Percentiles rank a stretch among this genome's conserved stretches.
phyloP scores from a whole-genome alignment of 306 rosid genomes.

The Trifolium fragiferum region DNA sequence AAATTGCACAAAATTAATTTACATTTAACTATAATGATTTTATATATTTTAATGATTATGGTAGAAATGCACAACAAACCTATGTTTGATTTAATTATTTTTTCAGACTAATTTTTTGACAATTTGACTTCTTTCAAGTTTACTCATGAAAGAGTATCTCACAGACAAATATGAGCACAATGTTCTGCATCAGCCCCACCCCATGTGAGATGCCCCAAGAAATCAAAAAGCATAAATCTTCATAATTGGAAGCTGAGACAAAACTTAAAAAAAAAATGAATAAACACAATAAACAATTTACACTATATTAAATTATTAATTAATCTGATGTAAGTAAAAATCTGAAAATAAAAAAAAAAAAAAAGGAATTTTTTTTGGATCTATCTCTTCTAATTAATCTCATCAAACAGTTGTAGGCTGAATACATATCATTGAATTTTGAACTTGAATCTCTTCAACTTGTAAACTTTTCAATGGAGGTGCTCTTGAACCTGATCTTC shows the following conservation, averaged over 20 bases:
- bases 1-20: too few species aligned
- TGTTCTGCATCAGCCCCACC: conserved; percentile 35
- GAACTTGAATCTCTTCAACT: conserved; percentile 64
- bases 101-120: not conserved
- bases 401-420: conserved; percentile 68
- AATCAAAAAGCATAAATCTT: conserved; percentile 30
- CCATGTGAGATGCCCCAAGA: conserved; percentile 37
- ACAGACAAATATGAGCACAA: conserved; percentile 28
- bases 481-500: conserved; percentile 65
- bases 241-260: not conserved
- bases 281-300: conserved; percentile 32
- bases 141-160: not conserved
- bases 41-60: not conserved
- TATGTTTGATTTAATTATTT: not conserved
- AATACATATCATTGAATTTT: conserved; percentile 49
- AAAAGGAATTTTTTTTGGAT: conserved; percentile 11
- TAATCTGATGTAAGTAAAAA: conserved; percentile 8
- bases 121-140: conserved; percentile 29
- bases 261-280: not conserved
- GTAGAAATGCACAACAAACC: not conserved
- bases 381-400: conserved; percentile 1
- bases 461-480: conserved; percentile 55
- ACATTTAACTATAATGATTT: too few species aligned
- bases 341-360: not conserved
- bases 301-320: conserved; percentile 37